A percentile compares a stretch with the other conserved stretches of the same genome.
Conservation (phyloP, 129 eudicot species). For the Silybum marianum region DNA sequence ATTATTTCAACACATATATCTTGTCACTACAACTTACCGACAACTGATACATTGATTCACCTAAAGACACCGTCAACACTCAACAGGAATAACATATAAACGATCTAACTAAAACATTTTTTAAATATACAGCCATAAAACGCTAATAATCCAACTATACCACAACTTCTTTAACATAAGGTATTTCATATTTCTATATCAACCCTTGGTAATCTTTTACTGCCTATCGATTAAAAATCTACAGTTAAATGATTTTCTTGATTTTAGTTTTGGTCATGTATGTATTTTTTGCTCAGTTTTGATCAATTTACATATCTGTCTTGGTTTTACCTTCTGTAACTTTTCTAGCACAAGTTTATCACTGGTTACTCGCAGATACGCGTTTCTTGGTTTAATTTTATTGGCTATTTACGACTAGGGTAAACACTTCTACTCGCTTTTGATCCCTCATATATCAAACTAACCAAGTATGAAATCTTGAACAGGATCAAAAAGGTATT, state of each 20-base stretch:
- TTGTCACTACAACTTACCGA: no score
- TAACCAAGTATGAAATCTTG: not conserved
- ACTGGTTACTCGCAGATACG: not conserved
- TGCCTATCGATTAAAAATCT: no score
- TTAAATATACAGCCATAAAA: not conserved
- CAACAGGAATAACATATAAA: no score
- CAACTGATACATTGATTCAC: not conserved
- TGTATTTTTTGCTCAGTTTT: not conserved
- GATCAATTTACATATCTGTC: not conserved
- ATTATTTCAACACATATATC: not conserved
- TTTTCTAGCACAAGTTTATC: not conserved
- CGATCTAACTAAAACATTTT: not conserved
- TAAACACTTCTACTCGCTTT: not conserved
- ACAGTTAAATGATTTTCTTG: not conserved
- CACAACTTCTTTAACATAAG: no score
- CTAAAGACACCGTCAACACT: not conserved
- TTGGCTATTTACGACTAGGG: no score
- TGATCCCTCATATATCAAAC: not conserved
- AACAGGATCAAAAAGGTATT: not conserved
- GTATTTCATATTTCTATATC: no score
- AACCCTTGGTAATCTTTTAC: no score
- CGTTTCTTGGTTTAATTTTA: not conserved
- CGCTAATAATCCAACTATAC: no score
- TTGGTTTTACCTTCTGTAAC: not conserved
- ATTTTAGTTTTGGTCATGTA: no score